Percentiles rank a stretch among this genome's conserved stretches.
phyloP scores from a whole-genome alignment of 202 grass and related monocot species.

The Setaria italica region DNA sequence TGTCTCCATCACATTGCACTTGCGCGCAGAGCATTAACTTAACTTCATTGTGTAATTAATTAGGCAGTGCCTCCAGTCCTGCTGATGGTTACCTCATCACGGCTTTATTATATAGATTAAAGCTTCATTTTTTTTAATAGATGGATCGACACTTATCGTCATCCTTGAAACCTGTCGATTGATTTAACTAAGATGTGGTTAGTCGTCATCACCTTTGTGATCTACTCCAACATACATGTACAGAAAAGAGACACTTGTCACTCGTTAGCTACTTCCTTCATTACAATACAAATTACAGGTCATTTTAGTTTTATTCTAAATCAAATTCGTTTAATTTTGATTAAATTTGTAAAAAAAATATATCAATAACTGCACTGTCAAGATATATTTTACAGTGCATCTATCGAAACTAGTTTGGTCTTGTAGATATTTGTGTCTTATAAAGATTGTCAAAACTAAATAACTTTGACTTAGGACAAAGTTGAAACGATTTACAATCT shows the following conservation, averaged over 20 bases:
- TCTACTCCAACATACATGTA: slow-evolving; percentile 26
- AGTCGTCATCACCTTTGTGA: slow-evolving; percentile 16
- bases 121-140: neutral
- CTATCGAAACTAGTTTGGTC: too few relatives aligned
- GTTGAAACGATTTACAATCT: too few relatives aligned
- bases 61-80: neutral
- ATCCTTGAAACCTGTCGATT: slow-evolving; percentile 25
- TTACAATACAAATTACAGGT: too few relatives aligned
- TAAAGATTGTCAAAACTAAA: too few relatives aligned
- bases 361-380: too few relatives aligned
- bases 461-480: too few relatives aligned
- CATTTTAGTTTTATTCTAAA: too few relatives aligned
- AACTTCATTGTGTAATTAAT: neutral
- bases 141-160: slow-evolving; percentile 42
- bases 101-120: neutral
- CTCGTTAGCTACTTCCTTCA: too few relatives aligned
- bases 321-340: too few relatives aligned
- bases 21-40: neutral
- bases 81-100: neutral
- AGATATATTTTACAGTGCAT: too few relatives aligned
- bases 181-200: neutral
- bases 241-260: slow-evolving; percentile 37
- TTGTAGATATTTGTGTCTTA: too few relatives aligned
- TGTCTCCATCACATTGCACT: slow-evolving; percentile 1
- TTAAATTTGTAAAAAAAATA: too few relatives aligned